Conservation (phyloP, 768 basidiomycete genomes). For the Wakefieldia striispora region DNA sequence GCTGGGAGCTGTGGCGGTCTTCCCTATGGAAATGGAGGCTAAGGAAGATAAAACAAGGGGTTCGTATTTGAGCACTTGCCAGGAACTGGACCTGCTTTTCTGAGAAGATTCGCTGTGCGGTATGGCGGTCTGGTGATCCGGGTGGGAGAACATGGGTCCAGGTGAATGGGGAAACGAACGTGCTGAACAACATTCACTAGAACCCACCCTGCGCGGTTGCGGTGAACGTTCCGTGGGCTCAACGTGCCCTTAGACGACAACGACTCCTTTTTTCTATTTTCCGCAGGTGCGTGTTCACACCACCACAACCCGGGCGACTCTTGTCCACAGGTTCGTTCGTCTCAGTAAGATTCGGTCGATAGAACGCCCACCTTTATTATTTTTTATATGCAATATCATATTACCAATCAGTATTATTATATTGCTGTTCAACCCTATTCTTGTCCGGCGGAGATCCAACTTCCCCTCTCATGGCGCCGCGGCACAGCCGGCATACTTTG, state of each 20-base stretch:
- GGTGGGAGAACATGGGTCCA: constrained; percentile 26
- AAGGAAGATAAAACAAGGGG: constrained; percentile 17
- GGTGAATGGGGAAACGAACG: constrained; percentile 22
- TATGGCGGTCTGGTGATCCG: constrained; percentile 30
- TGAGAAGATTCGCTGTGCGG: constrained; percentile 27
- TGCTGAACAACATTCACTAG: constrained; percentile 6
- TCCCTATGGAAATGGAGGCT: constrained; percentile 25
- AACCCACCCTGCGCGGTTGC: constrained; percentile 4
- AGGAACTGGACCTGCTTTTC: constrained; percentile 24
- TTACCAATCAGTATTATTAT: constrained; percentile 10
- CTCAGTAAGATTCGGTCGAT: not conserved
- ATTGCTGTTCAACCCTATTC: constrained; percentile 3
- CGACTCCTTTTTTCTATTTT: constrained; percentile 3
- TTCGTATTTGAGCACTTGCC: constrained; percentile 26
- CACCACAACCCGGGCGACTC: not conserved
- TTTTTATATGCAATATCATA: constrained; percentile 13
- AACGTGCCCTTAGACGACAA: constrained; percentile 8
- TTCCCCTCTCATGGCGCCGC: constrained; percentile 14
- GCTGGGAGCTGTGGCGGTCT: constrained; percentile 24
- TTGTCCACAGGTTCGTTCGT: too few species aligned
- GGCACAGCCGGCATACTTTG: constrained; percentile 29
- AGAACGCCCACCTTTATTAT: constrained; percentile 13
- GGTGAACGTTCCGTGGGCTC: constrained; percentile 14
- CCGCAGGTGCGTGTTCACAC: constrained; percentile 2
- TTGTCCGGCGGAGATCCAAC: constrained; percentile 26